Evolutionary conservation across 2,329 filamentous ascomycete species (phyloP).

Genomic region (Ophiostoma australiae): DNA sequence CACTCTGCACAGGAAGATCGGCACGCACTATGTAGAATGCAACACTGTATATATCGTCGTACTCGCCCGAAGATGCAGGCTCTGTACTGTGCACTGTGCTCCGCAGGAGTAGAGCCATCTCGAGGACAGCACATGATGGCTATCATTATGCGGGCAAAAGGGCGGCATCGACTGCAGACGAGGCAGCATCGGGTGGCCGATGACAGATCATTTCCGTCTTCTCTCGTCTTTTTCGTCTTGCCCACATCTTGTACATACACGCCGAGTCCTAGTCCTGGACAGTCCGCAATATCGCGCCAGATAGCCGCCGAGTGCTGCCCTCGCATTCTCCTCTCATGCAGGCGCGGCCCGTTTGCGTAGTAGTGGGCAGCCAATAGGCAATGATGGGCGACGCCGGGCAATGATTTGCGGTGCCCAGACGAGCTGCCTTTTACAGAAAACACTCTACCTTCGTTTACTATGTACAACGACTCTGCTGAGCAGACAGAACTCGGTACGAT

Average conservation of each 20-base stretch:
- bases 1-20: not conserved
- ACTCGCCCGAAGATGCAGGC: not conserved
- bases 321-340: conserved; percentile 8
- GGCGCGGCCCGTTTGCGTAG: not conserved
- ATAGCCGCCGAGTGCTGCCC: conserved; percentile 10
- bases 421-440: not conserved
- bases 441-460: not conserved
- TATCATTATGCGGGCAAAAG: not conserved
- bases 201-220: not conserved
- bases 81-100: not conserved
- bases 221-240: not conserved
- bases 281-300: conserved; percentile 2
- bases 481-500: no score
- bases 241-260: not conserved
- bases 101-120: not conserved
- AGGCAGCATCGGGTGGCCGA: not conserved
- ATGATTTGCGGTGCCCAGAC: not conserved
- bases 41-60: not conserved
- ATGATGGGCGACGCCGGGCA: not conserved
- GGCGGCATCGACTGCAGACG: not conserved
- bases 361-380: not conserved
- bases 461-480: not conserved
- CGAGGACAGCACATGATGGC: not conserved
- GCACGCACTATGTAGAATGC: not conserved
- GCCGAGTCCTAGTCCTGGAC: not conserved